Conservation (phyloP, 2,329 filamentous ascomycete genomes). For the Phyllosticta citrichinensis region DNA sequence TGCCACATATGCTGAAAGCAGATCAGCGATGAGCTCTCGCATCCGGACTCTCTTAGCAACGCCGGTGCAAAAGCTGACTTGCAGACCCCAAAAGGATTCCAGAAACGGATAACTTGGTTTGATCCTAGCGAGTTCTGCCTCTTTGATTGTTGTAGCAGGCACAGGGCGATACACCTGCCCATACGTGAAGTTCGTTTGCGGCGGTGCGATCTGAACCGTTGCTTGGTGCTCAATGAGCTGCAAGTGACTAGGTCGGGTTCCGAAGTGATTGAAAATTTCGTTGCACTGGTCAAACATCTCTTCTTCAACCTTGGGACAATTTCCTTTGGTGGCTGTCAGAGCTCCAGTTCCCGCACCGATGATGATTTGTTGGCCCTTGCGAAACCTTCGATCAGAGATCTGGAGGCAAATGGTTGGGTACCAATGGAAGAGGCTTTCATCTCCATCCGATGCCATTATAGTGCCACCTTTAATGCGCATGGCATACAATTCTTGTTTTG, state of each 20-base stretch:
- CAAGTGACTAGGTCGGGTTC: neutral
- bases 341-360: neutral
- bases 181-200: neutral
- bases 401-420: neutral
- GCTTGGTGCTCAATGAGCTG: constrained; percentile 2
- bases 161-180: constrained; percentile 1
- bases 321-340: neutral
- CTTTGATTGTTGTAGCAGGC: constrained; percentile 6
- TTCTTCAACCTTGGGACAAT: constrained; percentile 1
- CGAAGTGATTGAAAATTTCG: neutral
- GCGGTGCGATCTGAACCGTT: constrained; percentile 10
- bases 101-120: constrained; percentile 6
- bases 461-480: neutral
- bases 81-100: constrained; percentile 13
- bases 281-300: neutral
- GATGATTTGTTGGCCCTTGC: neutral
- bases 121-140: neutral
- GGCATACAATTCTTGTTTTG: neutral
- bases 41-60: constrained; percentile 15
- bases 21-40: constrained; percentile 14
- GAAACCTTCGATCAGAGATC: neutral
- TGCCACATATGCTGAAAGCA: constrained; percentile 4
- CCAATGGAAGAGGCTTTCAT: neutral
- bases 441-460: neutral
- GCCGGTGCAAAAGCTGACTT: constrained; percentile 18